Percentiles rank a stretch among this genome's conserved stretches.
These are phyloP conservation scores for Phycomyces blakesleeanus DNA, from an alignment of 192 early-diverging fungal genomes.

Conservation along the genomic window DNA sequence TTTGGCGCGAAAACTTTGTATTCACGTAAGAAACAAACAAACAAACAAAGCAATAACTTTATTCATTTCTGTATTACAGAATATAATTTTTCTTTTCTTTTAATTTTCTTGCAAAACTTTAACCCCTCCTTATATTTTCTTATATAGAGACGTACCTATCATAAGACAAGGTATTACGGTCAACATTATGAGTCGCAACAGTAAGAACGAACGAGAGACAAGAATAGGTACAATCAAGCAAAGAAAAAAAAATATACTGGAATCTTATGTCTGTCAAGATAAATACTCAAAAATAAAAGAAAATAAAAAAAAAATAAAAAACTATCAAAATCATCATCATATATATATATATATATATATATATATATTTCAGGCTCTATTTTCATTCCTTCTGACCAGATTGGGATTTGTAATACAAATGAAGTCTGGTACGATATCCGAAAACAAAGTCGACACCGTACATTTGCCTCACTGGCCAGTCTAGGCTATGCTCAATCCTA, in stretches of 20 bases:
- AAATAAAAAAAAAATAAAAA: no score
- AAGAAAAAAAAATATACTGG: no score
- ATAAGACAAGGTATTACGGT: slow-evolving; percentile 22
- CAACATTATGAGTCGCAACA: slow-evolving; percentile 16
- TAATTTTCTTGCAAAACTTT: not conserved
- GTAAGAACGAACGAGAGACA: slow-evolving; percentile 15
- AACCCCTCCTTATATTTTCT: no score
- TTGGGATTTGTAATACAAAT: slow-evolving; percentile 6
- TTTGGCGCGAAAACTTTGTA: slow-evolving; percentile 44
- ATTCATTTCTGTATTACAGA: no score
- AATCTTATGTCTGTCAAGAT: no score
- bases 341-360: not conserved
- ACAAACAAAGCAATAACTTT: no score
- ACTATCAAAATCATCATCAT: no score
- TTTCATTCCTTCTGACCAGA: slow-evolving; percentile 5
- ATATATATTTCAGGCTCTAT: not conserved
- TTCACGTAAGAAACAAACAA: slow-evolving; percentile 41
- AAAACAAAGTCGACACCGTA: slow-evolving; percentile 23
- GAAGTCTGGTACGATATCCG: slow-evolving; percentile 31
- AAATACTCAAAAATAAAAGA: not conserved
- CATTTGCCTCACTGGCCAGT: slow-evolving; percentile 23
- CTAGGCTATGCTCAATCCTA: slow-evolving; percentile 18
- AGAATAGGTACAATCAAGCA: slow-evolving; percentile 4
- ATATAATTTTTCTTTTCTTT: not conserved
- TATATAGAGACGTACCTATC: slow-evolving; percentile 15